phyloP scores from a whole-genome alignment of 768 basidiomycete genomes.

The Chalciporus pseudorubinellus region DNA sequence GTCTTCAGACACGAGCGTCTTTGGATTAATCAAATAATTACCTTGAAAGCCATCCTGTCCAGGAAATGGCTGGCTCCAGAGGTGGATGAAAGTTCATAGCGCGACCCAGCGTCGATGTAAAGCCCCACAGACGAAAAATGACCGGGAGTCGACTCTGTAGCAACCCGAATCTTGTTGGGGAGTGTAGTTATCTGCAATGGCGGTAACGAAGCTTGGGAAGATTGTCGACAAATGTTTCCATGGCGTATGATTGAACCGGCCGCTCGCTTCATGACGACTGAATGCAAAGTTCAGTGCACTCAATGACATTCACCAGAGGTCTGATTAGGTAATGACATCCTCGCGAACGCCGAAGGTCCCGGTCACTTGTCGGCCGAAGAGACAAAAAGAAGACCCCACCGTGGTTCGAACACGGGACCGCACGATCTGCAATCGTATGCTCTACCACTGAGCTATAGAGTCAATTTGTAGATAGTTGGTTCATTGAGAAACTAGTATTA shows the following conservation, averaged over 20 bases:
- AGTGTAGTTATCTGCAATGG: slow-evolving; percentile 75
- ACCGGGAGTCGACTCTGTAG: slow-evolving; percentile 86
- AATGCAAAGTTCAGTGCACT: too few species aligned
- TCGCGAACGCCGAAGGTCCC: too few species aligned
- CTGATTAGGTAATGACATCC: slow-evolving; percentile 8
- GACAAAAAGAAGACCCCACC: slow-evolving; percentile 41
- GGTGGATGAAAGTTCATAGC: slow-evolving; percentile 74
- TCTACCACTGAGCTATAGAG: slow-evolving; percentile 50
- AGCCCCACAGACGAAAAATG: slow-evolving; percentile 94
- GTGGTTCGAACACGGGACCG: slow-evolving; percentile 58
- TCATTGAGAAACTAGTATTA: too few species aligned
- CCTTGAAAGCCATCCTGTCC: slow-evolving; percentile 97
- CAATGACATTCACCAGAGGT: not conserved
- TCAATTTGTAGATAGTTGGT: not conserved
- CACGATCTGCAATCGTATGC: slow-evolving; percentile 60
- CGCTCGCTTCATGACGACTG: slow-evolving; percentile 39
- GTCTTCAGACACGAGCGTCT: not conserved
- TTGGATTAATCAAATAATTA: slow-evolving; percentile 29
- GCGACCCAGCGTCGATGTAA: slow-evolving; percentile 89
- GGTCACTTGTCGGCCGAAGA: slow-evolving; percentile 17
- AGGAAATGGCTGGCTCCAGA: slow-evolving; percentile 89
- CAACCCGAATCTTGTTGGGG: slow-evolving; percentile 88
- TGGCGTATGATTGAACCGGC: slow-evolving; percentile 39
- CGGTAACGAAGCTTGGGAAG: slow-evolving; percentile 29
- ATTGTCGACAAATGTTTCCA: slow-evolving; percentile 24